Evolutionary conservation across 108 stramenopile species (phyloP), one percentile per base, ranked within the genome.

Genomic region (Thalassiosira profunda): DNA sequence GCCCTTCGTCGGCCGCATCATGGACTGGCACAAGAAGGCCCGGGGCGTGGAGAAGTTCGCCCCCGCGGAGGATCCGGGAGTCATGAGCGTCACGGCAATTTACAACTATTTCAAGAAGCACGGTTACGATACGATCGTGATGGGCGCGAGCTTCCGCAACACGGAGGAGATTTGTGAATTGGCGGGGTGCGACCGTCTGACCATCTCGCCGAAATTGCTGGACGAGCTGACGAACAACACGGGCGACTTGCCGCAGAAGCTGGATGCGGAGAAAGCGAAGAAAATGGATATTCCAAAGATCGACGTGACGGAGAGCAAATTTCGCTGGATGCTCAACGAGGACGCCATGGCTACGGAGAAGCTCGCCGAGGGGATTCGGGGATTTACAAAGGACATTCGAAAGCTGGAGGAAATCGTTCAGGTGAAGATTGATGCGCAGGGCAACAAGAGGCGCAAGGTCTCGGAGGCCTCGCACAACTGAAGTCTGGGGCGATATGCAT

Each of bases 101-200:
- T 99, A 97, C 88, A 94, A 95, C 58, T 99, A 99, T 78, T 99
- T 94, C 98, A 99, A 99, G 72, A 97, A 96, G 80, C 84, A 80
- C 74, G 97, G 93, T 43, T 84, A 90, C 73, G 89, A 96, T 66
- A 99, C 99, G 17, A 98, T 99, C 68, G 97, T 98, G 38, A 99
- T 99, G 99, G 98, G 98, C 12, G 99, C 99, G 11, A 90, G 88
- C 38, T 99, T 99, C 75, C 92, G 99, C 20, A 92, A 94, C 58
- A 68, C 82, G 53, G 84, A 85, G n/a, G 92, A 96, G 49, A 96
- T 96, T 67, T 26, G 84, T 2, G 86, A 93, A 74, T 65, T 96
- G 47, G 80, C 88, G 9, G 96, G 96, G 62, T 93, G 91, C 60
- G 97, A 98, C 52, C 81, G 93, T 8, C 58, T 96, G 42, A 98